Evolutionary conservation across 768 basidiomycete genomes (phyloP), one percentile per base, ranked within the genome.

Genomic region (Xerocomellus amylosporus): DNA sequence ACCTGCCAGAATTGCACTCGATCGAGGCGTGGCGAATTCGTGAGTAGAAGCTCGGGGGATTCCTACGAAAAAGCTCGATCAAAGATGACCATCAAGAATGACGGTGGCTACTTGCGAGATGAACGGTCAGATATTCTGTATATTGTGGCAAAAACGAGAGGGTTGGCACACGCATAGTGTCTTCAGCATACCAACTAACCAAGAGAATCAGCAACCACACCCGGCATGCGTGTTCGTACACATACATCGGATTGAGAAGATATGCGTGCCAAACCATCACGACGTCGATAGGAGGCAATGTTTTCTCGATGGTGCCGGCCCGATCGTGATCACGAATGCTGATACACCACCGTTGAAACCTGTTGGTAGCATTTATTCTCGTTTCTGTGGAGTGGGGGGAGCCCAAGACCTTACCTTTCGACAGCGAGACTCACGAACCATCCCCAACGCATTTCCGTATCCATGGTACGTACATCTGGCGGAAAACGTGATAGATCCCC

Each of bases 201-300:
- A 17, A 36, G 39, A 13, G 5, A 20, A 14, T 33, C 13, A n/a
- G 8, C 5, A 1, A 5, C 4, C 33, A 44, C 17, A 3, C n/a
- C 5, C 33, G 34, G 26, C 13, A n/a, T 33, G 24, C 20, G 2
- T 14, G 7, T n/a, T 31, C 8, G 22, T 39, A 3, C 20, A 39
- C 46, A 31, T 49, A 70, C 72, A 60, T 60, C 8, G 73, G 73
- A 39, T 73, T 74, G 33, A 74, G 66, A 28, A 69, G 54, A 60
- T 74, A 73, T 1, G 72, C 62, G 22, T 74, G 73, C 66, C 73
- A 72, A 13, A 74, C 71, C 72, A 74, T 72, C 45, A 67, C 58
- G 15, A 74, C 73, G 37, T 74, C 73, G 26, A 73, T 54, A 14
- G 73, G 73, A 13, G 73, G 73, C 14, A 68, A 28, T 1, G 24